Base-by-base conservation (phyloP, 257 asterid species). In the Lycium ferocissimum region DNA sequence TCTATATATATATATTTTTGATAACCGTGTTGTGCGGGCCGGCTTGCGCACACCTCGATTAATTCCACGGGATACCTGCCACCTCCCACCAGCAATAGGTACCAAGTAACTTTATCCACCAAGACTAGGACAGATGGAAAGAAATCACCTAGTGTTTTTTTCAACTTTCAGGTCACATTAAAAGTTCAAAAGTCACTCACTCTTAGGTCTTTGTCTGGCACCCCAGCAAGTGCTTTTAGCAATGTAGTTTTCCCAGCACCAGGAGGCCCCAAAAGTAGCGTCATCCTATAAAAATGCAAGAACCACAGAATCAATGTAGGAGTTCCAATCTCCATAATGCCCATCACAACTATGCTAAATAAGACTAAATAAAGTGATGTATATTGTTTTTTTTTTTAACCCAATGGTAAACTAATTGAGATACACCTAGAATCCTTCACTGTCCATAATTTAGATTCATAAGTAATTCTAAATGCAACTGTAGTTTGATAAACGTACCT, bases 201-300 rank as follows among this genome's bases (percentile, higher is more conserved):
- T 85, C 88, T 89, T 37, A 92, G 89, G 71, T 95, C 94, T 82
- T 89, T 86, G 67, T 94, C 99, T 83, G 89, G 89, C 67, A 83
- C 90, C 62, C 93, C 98, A 4, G 99, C 93, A 75, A 96, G 98
- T 83, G 98, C 95, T 88, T 93, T 93, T 38, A 95, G 88, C 86
- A 95, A 83, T 37, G 92, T 89, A 26, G 99, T 95, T 87, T 96
- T 96, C 72, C 99, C 99, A 8, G 97, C 75, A 3, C 98, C 92
- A 4, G 98, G 98, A 83, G 99, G 99, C 59, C 99, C 99, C 53
- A 96, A 93, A 89, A 96, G 97, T 69, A 96, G 92, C 7, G 98
- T 91, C 97, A 94, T 91, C 97, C 99, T 95, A 85, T 43, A 85
- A 63, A 26, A 88, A 79, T 35, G 11, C 59, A 51, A 66, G 65